Conservation (phyloP, 2,329 filamentous ascomycete genomes). For the Ophiostoma piceae region DNA sequence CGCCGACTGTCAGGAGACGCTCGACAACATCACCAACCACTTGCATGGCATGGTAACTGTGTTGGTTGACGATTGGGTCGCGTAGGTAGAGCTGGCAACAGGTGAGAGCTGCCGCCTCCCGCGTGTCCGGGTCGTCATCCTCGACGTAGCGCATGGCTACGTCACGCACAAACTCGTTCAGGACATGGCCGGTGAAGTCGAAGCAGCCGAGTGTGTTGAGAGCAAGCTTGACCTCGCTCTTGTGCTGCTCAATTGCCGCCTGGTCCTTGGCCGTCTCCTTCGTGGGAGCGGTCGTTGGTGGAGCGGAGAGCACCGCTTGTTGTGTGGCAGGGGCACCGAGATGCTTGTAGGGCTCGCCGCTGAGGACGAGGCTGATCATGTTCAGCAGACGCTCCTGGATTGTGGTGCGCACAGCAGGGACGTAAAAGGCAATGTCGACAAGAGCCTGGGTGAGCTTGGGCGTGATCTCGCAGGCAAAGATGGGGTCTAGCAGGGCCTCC, state of each 20-base stretch:
- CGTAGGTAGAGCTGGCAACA: slow-evolving; percentile 96
- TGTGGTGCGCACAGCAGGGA: slow-evolving; percentile 83
- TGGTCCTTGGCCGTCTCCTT: slow-evolving; percentile 77
- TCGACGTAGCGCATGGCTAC: slow-evolving; percentile 98
- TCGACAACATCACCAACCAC: slow-evolving; percentile 98
- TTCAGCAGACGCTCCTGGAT: slow-evolving; percentile 93
- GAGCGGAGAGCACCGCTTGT: slow-evolving; percentile 16
- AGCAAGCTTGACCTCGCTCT: slow-evolving; percentile 85
- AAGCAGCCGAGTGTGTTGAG: slow-evolving; percentile 96
- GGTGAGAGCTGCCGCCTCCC: slow-evolving; percentile 89
- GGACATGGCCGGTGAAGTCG: slow-evolving; percentile 83
- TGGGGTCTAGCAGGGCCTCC: slow-evolving; percentile 88
- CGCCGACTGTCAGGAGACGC: slow-evolving; percentile 87
- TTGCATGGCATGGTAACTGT: slow-evolving; percentile 91
- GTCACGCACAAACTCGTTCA: slow-evolving; percentile 98
- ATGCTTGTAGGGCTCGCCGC: slow-evolving; percentile 85
- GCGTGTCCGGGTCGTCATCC: slow-evolving; percentile 87
- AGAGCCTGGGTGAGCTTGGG: slow-evolving; percentile 90
- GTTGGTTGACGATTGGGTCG: slow-evolving; percentile 96
- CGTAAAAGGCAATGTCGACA: slow-evolving; percentile 98
- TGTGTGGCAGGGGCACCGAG: slow-evolving; percentile 65
- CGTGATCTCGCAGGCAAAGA: slow-evolving; percentile 92
- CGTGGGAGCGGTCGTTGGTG: slow-evolving; percentile 46
- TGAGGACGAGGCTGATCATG: slow-evolving; percentile 89
- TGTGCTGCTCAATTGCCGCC: slow-evolving; percentile 70